Evolutionary conservation across 495 filamentous ascomycete species (phyloP), one percentile per base, ranked within the genome.

Genomic region (Neurospora tetrasperma): DNA sequence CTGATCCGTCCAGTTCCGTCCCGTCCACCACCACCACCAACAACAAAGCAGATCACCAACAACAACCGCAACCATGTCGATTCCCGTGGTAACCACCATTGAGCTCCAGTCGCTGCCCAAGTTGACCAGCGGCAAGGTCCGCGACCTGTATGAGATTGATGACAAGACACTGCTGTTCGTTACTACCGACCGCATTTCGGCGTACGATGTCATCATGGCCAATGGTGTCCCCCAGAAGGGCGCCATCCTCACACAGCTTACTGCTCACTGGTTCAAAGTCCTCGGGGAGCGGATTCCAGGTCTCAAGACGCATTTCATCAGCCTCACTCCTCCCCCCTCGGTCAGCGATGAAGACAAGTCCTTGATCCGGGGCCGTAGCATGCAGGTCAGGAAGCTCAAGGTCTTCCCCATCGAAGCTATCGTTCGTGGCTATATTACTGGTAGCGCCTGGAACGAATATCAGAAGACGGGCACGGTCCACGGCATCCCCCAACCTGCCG

Each of bases 391-490:
- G 74, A 89, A 89, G 74, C 85, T 93, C 39, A 87, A 90, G 71
- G 87, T 96, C 70, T 90, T 97, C 72, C 93, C 93, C n/a, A 87
- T 98, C 73, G 96, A 98, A 83, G 93, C 91, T 20, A 85, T 85
- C 69, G 94, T 97, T 3, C 90, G 95, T 40, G 95, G 96, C 71
- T 98, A 98, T 82, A 91, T 99, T 81, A 97, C 94, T 7, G 96
- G 96, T 14, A 92, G 91, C 71, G 94, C 94, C 5, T 99, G 96
- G 96, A 86, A 84, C 41, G 94, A 97, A 81, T 87, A 86, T 74
- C 82, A 89, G 77, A 86, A 87, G 70, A 83, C 83, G 41, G 92
- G 92, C 54, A 97, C 95, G 1, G 91, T 98, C 31, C 91, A 97
- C 79, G 92, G 92, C 6, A 90, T 94, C 62, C 81, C 85, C 27